Evolutionary conservation across 2,329 filamentous ascomycete genomes (phyloP), one percentile per base, ranked within the genome.

Genomic region (Sporothrix pseudoabietina): DNA sequence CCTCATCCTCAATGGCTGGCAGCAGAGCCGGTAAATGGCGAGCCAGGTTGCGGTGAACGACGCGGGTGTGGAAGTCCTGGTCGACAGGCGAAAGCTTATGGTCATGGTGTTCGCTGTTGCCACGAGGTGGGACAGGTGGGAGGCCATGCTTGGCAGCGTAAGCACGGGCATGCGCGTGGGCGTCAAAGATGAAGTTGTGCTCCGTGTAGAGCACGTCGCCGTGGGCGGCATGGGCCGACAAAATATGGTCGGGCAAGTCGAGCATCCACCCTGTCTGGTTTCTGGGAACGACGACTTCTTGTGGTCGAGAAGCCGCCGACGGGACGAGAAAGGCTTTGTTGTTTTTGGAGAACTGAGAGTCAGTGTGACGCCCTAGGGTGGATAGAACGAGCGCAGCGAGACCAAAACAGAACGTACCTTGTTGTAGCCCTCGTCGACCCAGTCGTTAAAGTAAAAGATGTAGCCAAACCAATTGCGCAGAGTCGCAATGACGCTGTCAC

Each of bases 181-280:
- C 74, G 47, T 76, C 77, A 32, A 81, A 80, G 30, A 85, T 79
- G 72, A 86, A 85, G 75, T 85, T 81, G 82, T 74, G 72, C 79
- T 83, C 80, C 76, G 81, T 77, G 72, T 82, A 83, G 73, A 84
- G 75, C 4, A 83, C 79, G 72, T 86, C 83, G 74, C 86, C 83
- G 75, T 86, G 84, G 0, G 84, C 83, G 1, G 81, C 78, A 69
- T 81, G 77, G 0, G 83, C 79, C 1, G 83, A 85, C 39, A 85
- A 78, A 1, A 83, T 76, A 39, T 78, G 76, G 72, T 86, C 84
- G n/a, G 84, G 84, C 75, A 84, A 82, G 57, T 84, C 83, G 73
- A 86, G 80, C 77, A 86, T 81, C 84, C 84, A 86, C 9, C 79
- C 77, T 9, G 83, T 81, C 76, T 85, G 82, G 0, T 80, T 81